Base-by-base conservation (phyloP, 2,329 filamentous ascomycete species). In the Zymoseptoria crescenta region DNA sequence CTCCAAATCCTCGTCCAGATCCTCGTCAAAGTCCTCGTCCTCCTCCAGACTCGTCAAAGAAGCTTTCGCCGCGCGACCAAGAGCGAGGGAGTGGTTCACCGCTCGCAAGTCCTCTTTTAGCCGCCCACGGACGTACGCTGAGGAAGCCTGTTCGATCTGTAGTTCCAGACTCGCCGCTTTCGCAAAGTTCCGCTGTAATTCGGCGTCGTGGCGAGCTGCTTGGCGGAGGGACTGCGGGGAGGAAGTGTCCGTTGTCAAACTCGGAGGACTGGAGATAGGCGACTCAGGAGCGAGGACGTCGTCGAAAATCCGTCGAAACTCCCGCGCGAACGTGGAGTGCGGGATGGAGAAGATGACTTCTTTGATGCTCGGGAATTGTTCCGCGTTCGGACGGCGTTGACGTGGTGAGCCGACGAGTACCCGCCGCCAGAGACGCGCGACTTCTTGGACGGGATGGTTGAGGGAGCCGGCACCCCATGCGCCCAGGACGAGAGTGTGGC, bases 391-490 rank as follows among this genome's bases (percentile, higher is more conserved):
- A 10, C 57, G 65, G 58, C 68, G 60, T 52, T 72, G 70, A n/a
- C 70, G 67, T 21, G 66, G 62, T 41, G 63, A 62, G 28, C 70
- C 70, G 7, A 64, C 69, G 49, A 72, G 68, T 16, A 75, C 74
- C 59, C 73, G 77, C 60, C 74, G 75, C 79, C 84, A 87, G 0
- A 80, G 77, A 19, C 74, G 72, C 13, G 84, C 83, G 29, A 87
- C 73, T 69, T 87, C 83, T 1, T 72, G 72, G 0, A 84, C 78
- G 0, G 84, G 85, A 62, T 87, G 87, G 0, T 82, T 83, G 59
- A 85, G 84, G 0, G 82, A 82, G 2, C 84, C 84, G 60, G 83
- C 86, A 0, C 85, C 85, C 83, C 84, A 87, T 0, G 84, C 83
- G 0, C 85, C 85, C 0, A 87, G 73, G 0, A 87, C 80, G 0